These are phyloP conservation scores for Tardiomyces digboiensis DNA, from an alignment of 1,139 yeast genomes.

Conservation along the genomic window DNA sequence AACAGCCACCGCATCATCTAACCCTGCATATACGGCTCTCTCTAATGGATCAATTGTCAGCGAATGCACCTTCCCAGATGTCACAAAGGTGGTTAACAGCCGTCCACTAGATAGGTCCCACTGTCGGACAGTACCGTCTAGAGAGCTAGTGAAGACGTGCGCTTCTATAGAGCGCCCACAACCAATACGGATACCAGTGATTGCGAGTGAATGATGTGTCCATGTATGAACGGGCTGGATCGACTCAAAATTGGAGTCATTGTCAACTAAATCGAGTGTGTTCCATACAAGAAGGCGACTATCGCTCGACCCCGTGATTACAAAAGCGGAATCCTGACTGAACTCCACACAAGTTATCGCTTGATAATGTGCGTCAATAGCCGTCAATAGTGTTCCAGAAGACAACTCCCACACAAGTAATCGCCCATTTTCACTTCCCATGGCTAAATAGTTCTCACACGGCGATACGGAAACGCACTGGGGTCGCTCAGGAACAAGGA, in stretches of 20 bases:
- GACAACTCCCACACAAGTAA: constrained; percentile 76
- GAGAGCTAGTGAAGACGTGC: constrained; percentile 61
- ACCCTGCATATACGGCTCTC: constrained; percentile 64
- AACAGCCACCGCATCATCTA: constrained; percentile 49
- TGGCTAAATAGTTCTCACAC: constrained; percentile 48
- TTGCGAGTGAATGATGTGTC: constrained; percentile 68
- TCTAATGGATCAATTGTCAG: constrained; percentile 76
- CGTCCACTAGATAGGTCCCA: constrained; percentile 26
- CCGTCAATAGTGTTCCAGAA: constrained; percentile 68
- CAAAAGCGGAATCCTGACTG: constrained; percentile 54
- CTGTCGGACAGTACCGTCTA: constrained; percentile 63
- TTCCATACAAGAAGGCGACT: constrained; percentile 74
- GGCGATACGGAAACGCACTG: constrained; percentile 45
- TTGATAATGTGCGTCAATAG: constrained; percentile 82
- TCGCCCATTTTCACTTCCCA: constrained; percentile 63
- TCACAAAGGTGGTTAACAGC: constrained; percentile 61
- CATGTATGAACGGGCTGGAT: constrained; percentile 39
- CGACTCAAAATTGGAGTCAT: constrained; percentile 21
- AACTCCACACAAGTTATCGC: constrained; percentile 50
- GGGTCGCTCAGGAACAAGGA: constrained; percentile 79
- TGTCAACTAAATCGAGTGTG: constrained; percentile 46
- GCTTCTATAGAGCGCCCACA: constrained; percentile 47
- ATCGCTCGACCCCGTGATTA: constrained; percentile 75
- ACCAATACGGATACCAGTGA: constrained; percentile 52
- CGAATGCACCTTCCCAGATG: constrained; percentile 47